phyloP scores from a whole-genome alignment of 768 basidiomycete genomes.

The Leccinum variicolor region DNA sequence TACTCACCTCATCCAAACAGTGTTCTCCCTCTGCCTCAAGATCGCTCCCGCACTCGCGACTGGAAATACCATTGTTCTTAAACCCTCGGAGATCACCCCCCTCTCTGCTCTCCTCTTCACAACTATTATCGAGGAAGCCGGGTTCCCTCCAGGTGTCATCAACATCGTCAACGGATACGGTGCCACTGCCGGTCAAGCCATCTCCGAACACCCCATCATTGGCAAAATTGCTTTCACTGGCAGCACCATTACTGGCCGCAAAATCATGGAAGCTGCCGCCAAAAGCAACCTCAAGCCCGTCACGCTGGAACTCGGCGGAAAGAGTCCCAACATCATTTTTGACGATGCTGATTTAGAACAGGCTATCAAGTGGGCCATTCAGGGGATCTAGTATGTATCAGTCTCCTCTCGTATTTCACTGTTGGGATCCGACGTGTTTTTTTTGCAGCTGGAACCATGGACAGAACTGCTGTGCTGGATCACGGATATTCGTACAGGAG shows the following conservation, averaged over 20 bases:
- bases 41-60: slow-evolving; percentile 11
- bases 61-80: slow-evolving; percentile 8
- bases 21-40: slow-evolving; percentile 8
- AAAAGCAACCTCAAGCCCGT: slow-evolving; percentile 12
- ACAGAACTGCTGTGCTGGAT: slow-evolving; percentile 9
- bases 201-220: slow-evolving; percentile 6
- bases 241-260: slow-evolving; percentile 9
- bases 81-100: slow-evolving; percentile 11
- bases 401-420: background rate
- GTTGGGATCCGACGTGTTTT: background rate
- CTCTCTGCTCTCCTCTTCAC: slow-evolving; percentile 7
- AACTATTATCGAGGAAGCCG: slow-evolving; percentile 3
- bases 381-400: slow-evolving; percentile 8
- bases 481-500: slow-evolving; percentile 11
- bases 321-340: slow-evolving; percentile 11
- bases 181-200: slow-evolving; percentile 7
- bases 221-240: slow-evolving; percentile 10
- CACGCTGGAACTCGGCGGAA: slow-evolving; percentile 11
- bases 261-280: slow-evolving; percentile 11
- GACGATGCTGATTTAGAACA: slow-evolving; percentile 11
- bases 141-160: slow-evolving; percentile 8
- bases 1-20: background rate
- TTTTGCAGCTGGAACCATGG: slow-evolving; percentile 6
- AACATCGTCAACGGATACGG: slow-evolving; percentile 8
- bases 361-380: slow-evolving; percentile 10